Base-by-base conservation (phyloP, 371 early-diverging fungal species). In the Mortierella sp. region DNA sequence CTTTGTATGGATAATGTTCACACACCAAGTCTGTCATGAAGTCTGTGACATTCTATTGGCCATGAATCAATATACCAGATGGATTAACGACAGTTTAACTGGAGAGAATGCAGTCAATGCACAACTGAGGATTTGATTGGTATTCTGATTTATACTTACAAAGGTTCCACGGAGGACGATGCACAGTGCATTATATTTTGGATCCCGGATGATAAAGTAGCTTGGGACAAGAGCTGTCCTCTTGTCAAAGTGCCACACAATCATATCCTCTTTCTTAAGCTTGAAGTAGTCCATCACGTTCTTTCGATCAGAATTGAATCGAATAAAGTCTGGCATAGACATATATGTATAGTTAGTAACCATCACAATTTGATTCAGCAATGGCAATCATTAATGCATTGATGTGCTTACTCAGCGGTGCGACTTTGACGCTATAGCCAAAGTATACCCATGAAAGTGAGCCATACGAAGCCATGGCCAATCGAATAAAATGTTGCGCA, bases 1-100 rank as follows among this genome's bases (percentile, higher is more conserved):
- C 96, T 63, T 90, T 89, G 94, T 96, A 96, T 32, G 89, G 92
- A 48, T 92, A 89, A 66, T 96, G 96, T 73, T 96, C 96, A 71
- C 96, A 96, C 0, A 93, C 92, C 52, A 96, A 70, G 71, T 96
- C 97, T 0, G 97, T 96, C 74, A 96, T 84, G 1, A 94, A 90
- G 72, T 96, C 97, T 60, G 92, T 88, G 0, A 90, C 84, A 60
- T 94, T 96, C 93, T 92, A 63, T 57, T 21, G 3, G 9, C 96
- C 96, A 67, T 89, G 87, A 28, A 55, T 24, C 4, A 28, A 28
- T 6, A 11, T 8, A 55, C 7, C n/a, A n/a, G 7, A 16, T 4
- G 50, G 28, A 1, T 50, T 50, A 50, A 50, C 11, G 45, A 50
- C 50, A 50, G n/a, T 6, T 50, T n/a, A n/a, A 5, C 16, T n/a